These are phyloP conservation scores for Linum lewisii DNA, from an alignment of 345 rosid species.

Conservation along the genomic window DNA sequence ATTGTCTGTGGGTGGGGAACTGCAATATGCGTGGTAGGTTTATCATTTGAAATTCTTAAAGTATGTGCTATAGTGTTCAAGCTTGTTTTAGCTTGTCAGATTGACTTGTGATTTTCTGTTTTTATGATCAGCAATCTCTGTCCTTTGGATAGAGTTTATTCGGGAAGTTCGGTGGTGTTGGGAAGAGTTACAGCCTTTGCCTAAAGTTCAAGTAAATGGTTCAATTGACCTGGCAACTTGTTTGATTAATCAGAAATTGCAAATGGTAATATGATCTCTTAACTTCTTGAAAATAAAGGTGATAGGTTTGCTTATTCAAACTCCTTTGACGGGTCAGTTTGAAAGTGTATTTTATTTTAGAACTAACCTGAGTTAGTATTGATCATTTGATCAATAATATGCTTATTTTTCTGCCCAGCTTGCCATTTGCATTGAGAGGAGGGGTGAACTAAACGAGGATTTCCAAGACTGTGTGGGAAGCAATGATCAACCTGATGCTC, in stretches of 20 bases:
- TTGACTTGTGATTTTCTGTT: constrained; percentile 2
- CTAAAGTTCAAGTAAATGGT: constrained; percentile 53
- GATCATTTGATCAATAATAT: no score
- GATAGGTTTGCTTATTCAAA: neutral
- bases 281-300: neutral
- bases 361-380: constrained; percentile 5
- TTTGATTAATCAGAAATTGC: constrained; percentile 87
- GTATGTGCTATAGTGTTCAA: neutral
- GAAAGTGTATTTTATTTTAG: no score
- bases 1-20: constrained; percentile 81
- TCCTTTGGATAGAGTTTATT: constrained; percentile 88
- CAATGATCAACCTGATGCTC: constrained; percentile 33
- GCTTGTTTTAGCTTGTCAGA: neutral
- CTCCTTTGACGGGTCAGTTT: neutral
- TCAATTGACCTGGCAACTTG: constrained; percentile 77
- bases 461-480: constrained; percentile 74
- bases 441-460: constrained; percentile 70
- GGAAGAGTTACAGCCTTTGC: constrained; percentile 90
- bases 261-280: constrained; percentile 54
- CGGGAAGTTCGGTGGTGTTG: constrained; percentile 97
- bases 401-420: constrained; percentile 40
- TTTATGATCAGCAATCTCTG: constrained; percentile 63
- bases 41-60: constrained; percentile 1
- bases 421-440: constrained; percentile 88
- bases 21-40: constrained; percentile 85